Evolutionary conservation across 2,329 filamentous ascomycete genomes (phyloP), one percentile per base, ranked within the genome.

Genomic region (Juglanconis sp.): DNA sequence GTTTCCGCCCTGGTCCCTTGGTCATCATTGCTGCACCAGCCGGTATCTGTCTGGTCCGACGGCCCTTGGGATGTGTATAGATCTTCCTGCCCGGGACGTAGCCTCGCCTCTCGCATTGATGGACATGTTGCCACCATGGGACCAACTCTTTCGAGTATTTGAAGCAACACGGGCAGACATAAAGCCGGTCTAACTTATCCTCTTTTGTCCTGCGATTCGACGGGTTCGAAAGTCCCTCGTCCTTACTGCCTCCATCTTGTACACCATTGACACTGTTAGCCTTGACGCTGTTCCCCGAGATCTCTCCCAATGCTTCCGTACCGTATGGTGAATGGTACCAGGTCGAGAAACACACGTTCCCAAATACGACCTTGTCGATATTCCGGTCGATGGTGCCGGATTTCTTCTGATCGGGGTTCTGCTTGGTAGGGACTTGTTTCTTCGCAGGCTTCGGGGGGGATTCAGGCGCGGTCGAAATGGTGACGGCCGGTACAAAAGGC

Each of bases 261-360:
- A 66, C 73, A 15, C 72, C 73, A 17, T 73, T 73, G 36, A 50
- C n/a, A 60, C 67, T 72, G 55, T 73, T 72, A 5, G 58, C 62
- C 62, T 67, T 64, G 47, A 63, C 62, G 17, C 62, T 65, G 60
- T 68, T 70, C 30, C 70, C 70, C 3, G 75, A 65, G 3, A 73
- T 68, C 57, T 85, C 82, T 11, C 83, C 84, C 4, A 87, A 74
- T 7, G 87, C 77, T 59, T 87, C 92, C 79, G 84, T 96, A 76
- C 80, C 81, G 73, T 97, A 96, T 73, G 93, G 95, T 15, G 91
- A 96, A 7, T 92, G 91, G 73, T 95, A 97, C 92, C 93, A 96
- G 3, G 93, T 90, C 68, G 88, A 87, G 77, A 97, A 96, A 68
- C 87, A 86, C 36, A 95, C 81, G 68, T 92, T 86, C 4, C 93